Base-by-base conservation (phyloP, 2,329 filamentous ascomycete species). In the Pleoardoris graminearum region DNA sequence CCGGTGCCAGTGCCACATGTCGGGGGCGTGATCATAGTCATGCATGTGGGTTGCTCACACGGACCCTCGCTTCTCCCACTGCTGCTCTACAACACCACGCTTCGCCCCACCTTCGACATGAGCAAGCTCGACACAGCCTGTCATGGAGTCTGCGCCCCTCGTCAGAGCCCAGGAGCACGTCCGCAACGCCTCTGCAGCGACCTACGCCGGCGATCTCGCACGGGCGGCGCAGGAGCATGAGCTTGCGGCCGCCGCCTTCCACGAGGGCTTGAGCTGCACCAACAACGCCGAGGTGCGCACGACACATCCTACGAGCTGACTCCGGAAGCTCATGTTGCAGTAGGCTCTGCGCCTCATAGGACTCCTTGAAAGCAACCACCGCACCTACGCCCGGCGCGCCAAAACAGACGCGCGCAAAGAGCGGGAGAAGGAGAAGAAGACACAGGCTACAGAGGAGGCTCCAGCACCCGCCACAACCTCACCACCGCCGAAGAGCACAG, bases 161-260 rank as follows among this genome's bases (percentile, higher is more conserved):
- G 86, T 82, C 65, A 79, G 87, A 85, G 93, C 92, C 57, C 90
- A 96, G 75, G 88, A 93, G 62, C 91, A 97, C 76, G 92, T 91
- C 45, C 86, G 87, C 65, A 92, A 90, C 66, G 92, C 93, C 37
- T 86, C 90, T 21, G 81, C 86, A 21, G 90, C 92, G 50, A 85
- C 83, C 29, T 80, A 81, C 58, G 82, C 82, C 60, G 78, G 81
- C 50, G 86, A 94, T 69, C 90, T 90, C 50, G 88, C 87, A 6
- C 86, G 90, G 42, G 93, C 93, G 57, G 89, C 91, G 67, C 89
- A 88, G 67, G 90, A 96, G 73, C 93, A 97, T 75, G 86, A 92
- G 48, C 80, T 89, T 51, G 94, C 94, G 32, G 93, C 94, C 2
- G 87, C 86, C 58, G 90, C 96, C 71, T 97, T 96, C 72, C 87